Conservation (phyloP, 2,329 filamentous ascomycete genomes). For the Myrmaecium sp. region DNA sequence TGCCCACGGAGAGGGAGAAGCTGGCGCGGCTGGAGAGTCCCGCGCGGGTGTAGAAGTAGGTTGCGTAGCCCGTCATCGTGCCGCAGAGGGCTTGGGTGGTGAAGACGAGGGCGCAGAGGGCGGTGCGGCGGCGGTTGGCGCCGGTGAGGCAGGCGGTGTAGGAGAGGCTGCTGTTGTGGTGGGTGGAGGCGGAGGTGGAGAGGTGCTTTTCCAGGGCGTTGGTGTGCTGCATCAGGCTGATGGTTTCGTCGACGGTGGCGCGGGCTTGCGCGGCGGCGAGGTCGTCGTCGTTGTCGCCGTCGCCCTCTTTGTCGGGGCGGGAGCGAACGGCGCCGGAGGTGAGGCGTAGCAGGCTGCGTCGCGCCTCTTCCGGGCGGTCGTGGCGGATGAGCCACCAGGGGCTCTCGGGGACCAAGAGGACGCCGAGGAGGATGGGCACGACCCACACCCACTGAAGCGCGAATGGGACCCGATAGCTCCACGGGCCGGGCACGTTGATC, state of each 20-base stretch:
- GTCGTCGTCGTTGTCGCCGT: conserved; percentile 18
- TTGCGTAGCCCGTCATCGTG: conserved; percentile 26
- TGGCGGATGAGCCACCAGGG: conserved; percentile 58
- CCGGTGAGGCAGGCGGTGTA: conserved; percentile 74
- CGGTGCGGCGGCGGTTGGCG: conserved; percentile 57
- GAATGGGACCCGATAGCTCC: conserved; percentile 49
- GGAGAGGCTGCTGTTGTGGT: conserved; percentile 48
- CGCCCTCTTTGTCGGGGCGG: conserved; percentile 41
- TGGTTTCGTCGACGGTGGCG: conserved; percentile 30
- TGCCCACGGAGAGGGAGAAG: conserved; percentile 33
- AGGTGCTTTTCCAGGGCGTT: conserved; percentile 64
- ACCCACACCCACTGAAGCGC: conserved; percentile 64
- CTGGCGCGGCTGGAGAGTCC: conserved; percentile 24
- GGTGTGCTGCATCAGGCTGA: conserved; percentile 83
- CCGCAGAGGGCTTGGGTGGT: conserved; percentile 27
- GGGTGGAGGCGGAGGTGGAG: no score
- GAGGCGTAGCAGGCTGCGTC: conserved; percentile 44
- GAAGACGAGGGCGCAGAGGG: conserved; percentile 39
- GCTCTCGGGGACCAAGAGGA: conserved; percentile 49
- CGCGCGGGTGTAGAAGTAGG: conserved; percentile 31
- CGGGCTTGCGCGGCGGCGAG: conserved; percentile 49
- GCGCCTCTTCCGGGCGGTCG: conserved; percentile 45
- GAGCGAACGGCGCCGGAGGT: no score
- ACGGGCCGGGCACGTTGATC: conserved; percentile 45
- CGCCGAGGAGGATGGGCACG: conserved; percentile 44